Percentiles rank a stretch among this genome's conserved stretches.
These are phyloP conservation scores for Eutypella sp. DNA, from an alignment of 2,329 filamentous ascomycete genomes.

Conservation along the genomic window DNA sequence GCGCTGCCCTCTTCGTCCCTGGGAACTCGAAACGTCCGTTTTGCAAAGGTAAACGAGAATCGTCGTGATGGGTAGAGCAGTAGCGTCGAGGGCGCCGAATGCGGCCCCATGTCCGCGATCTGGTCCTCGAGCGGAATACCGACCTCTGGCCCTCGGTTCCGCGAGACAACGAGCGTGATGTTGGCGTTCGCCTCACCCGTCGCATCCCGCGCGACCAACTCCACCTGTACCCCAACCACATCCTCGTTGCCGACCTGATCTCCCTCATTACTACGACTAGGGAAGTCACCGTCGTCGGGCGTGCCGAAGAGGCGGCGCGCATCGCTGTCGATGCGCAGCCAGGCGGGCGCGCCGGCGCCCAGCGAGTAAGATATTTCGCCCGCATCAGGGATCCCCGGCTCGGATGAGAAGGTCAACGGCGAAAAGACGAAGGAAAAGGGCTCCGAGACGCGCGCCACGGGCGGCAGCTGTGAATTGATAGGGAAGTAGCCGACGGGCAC, in stretches of 20 bases:
- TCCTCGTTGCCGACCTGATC: conserved; percentile 39
- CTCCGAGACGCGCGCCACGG: conserved; percentile 64
- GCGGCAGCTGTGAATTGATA: conserved; percentile 79
- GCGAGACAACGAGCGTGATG: conserved; percentile 67
- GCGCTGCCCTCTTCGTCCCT: conserved; percentile 15
- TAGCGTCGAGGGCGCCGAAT: conserved; percentile 56
- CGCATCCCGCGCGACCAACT: conserved; percentile 64
- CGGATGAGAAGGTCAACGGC: conserved; percentile 67
- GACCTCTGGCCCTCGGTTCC: conserved; percentile 48
- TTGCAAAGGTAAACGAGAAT: conserved; percentile 50
- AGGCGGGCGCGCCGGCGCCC: conserved; percentile 54
- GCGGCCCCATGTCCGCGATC: conserved; percentile 52
- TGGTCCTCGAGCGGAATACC: conserved; percentile 53
- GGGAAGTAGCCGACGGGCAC: conserved; percentile 57
- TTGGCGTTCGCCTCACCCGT: conserved; percentile 59
- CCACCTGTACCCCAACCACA: conserved; percentile 56
- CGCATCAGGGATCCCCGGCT: conserved; percentile 39
- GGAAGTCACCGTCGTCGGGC: conserved; percentile 52
- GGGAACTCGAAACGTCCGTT: conserved; percentile 58
- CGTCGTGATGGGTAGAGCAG: conserved; percentile 47
- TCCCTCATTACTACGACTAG: no score
- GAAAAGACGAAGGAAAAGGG: conserved; percentile 70
- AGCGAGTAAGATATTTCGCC: conserved; percentile 68
- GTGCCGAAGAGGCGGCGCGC: conserved; percentile 66
- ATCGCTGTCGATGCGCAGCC: conserved; percentile 66